These are phyloP conservation scores for Zarea fungicola DNA, from an alignment of 2,329 filamentous ascomycete species.

Conservation along the genomic window DNA sequence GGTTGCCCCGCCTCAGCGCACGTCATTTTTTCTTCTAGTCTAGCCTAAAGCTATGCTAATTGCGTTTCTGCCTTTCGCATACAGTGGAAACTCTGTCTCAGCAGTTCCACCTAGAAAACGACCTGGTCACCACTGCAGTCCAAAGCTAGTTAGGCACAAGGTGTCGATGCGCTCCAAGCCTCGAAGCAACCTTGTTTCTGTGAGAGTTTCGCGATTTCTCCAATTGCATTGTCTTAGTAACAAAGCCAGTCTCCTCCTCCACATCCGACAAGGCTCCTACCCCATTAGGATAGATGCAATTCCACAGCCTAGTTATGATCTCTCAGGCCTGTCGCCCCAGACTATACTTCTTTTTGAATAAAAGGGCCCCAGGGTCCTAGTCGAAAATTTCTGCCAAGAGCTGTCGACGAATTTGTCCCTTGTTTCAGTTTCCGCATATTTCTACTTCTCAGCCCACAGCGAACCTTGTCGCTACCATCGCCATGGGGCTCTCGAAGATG, in stretches of 20 bases:
- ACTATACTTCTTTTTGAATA: neutral
- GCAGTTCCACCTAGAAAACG: neutral
- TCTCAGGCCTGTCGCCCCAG: neutral
- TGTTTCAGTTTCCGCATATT: no score
- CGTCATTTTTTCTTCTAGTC: neutral
- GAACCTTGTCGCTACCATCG: neutral
- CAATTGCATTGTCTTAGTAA: no score
- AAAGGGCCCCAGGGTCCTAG: conserved; percentile 2
- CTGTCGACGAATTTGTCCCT: no score
- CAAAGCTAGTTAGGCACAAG: no score
- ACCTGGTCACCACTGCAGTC: neutral
- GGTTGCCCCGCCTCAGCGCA: conserved; percentile 9
- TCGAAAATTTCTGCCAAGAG: no score
- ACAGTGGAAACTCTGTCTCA: conserved; percentile 1
- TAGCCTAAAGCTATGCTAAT: neutral
- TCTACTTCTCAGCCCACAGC: neutral
- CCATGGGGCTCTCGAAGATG: conserved; percentile 8
- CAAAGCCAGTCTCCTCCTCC: conserved; percentile 4
- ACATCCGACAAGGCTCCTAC: conserved; percentile 8
- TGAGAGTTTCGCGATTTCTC: no score
- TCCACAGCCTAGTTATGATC: no score
- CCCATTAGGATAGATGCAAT: conserved; percentile 10
- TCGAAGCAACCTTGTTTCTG: no score
- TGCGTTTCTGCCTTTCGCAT: neutral
- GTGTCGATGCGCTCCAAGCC: no score